Percentiles rank a stretch among this genome's conserved stretches.
Conservation (phyloP, 2,329 filamentous ascomycete genomes). For the Alternaria triticimaculans region DNA sequence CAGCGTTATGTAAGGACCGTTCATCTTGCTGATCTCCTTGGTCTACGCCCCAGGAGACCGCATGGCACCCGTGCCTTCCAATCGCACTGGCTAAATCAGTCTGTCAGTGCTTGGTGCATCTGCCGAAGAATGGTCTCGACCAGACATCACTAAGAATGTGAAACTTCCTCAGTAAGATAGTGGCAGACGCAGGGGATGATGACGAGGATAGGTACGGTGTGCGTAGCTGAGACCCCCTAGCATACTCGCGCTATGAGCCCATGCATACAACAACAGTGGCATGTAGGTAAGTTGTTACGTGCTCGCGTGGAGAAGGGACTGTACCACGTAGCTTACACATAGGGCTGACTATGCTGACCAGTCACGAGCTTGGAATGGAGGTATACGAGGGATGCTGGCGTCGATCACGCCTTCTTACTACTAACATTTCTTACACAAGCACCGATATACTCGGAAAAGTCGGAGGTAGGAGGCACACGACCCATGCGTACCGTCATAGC, state of each 20-base stretch:
- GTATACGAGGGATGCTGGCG: slow-evolving; percentile 1
- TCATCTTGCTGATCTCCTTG: background rate
- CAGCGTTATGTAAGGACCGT: background rate
- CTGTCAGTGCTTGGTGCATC: background rate
- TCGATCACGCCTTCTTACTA: slow-evolving; percentile 7
- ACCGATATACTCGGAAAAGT: background rate
- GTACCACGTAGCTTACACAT: background rate
- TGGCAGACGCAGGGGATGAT: slow-evolving; percentile 1
- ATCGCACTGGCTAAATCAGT: background rate
- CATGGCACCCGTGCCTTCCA: background rate
- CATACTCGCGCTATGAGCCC: background rate
- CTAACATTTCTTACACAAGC: background rate
- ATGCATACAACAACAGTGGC: background rate
- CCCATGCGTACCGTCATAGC: background rate
- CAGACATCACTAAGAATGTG: background rate
- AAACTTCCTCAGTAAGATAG: background rate
- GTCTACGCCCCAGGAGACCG: background rate
- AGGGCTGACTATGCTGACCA: slow-evolving; percentile 11
- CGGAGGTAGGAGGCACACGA: background rate
- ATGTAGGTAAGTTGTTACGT: background rate
- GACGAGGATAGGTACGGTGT: background rate
- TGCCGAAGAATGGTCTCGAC: slow-evolving; percentile 1
- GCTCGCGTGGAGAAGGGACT: background rate
- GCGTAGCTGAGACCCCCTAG: slow-evolving; percentile 5
- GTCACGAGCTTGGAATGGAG: background rate